These are phyloP conservation scores for Remersonia thermophila DNA, from an alignment of 2,329 filamentous ascomycete species.

Conservation along the genomic window DNA sequence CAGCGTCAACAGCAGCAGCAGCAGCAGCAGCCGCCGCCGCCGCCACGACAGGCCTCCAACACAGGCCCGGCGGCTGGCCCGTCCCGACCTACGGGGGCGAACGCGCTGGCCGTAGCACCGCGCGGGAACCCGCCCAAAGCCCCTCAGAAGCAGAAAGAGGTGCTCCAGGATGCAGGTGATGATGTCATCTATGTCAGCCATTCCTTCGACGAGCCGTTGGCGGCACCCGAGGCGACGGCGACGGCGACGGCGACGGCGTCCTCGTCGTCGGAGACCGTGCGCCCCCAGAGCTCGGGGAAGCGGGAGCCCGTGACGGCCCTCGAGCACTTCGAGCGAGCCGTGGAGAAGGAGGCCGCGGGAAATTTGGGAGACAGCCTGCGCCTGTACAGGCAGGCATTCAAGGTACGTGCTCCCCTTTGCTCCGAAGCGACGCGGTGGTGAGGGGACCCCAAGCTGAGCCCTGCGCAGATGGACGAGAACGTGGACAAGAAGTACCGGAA, in stretches of 20 bases:
- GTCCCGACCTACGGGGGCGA: slow-evolving; percentile 3
- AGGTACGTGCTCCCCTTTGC: slow-evolving; percentile 37
- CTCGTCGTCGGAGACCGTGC: slow-evolving; percentile 14
- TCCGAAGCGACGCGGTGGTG: no score
- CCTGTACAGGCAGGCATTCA: slow-evolving; percentile 82
- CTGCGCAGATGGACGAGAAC: slow-evolving; percentile 57
- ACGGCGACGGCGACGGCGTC: slow-evolving; percentile 7
- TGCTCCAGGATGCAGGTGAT: slow-evolving; percentile 15
- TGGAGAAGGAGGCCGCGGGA: slow-evolving; percentile 75
- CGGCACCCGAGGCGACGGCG: no score
- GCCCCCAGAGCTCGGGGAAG: slow-evolving; percentile 14
- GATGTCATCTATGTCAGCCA: slow-evolving; percentile 25
- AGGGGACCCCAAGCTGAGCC: background rate
- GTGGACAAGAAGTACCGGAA: slow-evolving; percentile 82
- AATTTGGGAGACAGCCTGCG: slow-evolving; percentile 79
- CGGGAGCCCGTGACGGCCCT: slow-evolving; percentile 60
- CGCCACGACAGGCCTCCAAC: no score
- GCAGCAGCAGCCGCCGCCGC: background rate
- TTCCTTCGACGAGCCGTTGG: slow-evolving; percentile 28
- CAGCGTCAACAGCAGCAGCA: slow-evolving; percentile 8
- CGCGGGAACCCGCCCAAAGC: slow-evolving; percentile 12
- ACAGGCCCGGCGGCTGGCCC: slow-evolving; percentile 6
- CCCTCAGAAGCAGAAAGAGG: slow-evolving; percentile 11
- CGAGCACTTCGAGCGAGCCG: slow-evolving; percentile 85
- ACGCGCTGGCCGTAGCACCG: background rate